Evolutionary conservation across 495 filamentous ascomycete genomes (phyloP).

Genomic region (Opeltia flavorubescens): DNA sequence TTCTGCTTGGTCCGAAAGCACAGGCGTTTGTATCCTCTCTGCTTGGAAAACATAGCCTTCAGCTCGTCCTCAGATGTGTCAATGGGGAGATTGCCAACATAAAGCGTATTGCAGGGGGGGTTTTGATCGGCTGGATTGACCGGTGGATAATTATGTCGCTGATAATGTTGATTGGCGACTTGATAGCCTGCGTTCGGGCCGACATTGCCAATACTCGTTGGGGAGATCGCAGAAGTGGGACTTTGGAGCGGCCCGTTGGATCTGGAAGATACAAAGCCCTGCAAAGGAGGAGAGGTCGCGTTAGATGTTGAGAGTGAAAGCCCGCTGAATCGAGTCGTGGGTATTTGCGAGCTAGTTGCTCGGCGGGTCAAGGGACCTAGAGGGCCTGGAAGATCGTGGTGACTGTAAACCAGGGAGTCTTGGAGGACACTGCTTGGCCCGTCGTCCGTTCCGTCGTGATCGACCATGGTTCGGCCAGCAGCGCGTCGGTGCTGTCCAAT

Average conservation of each 20-base stretch:
- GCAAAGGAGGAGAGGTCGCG: slow-evolving; percentile 36
- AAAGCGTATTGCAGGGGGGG: slow-evolving; percentile 94
- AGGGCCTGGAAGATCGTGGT: slow-evolving; percentile 48
- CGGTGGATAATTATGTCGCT: slow-evolving; percentile 63
- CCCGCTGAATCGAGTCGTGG: slow-evolving; percentile 53
- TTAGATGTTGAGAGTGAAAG: slow-evolving; percentile 55
- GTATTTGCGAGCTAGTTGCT: slow-evolving; percentile 60
- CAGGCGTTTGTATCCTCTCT: slow-evolving; percentile 88
- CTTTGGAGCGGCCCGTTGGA: slow-evolving; percentile 34
- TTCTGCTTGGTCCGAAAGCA: slow-evolving; percentile 98
- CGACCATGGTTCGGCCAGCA: slow-evolving; percentile 73
- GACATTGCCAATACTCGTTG: slow-evolving; percentile 30
- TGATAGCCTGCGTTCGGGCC: slow-evolving; percentile 38
- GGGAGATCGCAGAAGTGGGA: slow-evolving; percentile 47
- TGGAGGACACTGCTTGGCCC: slow-evolving; percentile 75
- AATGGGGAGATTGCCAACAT: slow-evolving; percentile 89
- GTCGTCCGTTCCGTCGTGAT: slow-evolving; percentile 65
- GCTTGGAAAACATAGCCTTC: slow-evolving; percentile 86
- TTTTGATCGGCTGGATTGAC: slow-evolving; percentile 95
- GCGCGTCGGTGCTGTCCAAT: slow-evolving; percentile 63
- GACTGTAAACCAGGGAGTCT: slow-evolving; percentile 71
- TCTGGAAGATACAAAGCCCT: slow-evolving; percentile 36
- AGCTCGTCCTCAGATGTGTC: slow-evolving; percentile 94
- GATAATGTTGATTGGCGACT: slow-evolving; percentile 42
- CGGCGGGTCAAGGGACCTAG: slow-evolving; percentile 38